Base-by-base conservation (phyloP, 2,329 filamentous ascomycete species). In the Nemania sp. region DNA sequence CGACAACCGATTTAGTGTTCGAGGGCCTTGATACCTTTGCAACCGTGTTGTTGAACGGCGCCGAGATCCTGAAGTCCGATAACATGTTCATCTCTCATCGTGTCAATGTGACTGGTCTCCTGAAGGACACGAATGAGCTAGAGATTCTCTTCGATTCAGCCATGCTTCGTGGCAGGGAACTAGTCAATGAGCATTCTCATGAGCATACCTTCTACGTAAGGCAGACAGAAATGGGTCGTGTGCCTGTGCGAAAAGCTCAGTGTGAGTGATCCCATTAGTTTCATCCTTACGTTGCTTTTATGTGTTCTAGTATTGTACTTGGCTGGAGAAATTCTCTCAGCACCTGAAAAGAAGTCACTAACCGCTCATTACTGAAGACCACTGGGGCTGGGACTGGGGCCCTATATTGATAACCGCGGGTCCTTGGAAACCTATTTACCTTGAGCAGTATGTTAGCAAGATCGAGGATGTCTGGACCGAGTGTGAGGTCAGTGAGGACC, bases 331-430 rank as follows among this genome's bases (percentile, higher is more conserved):
- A 25, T 50, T 25, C 12, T 18, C 17, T 6, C 15, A 13, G 12
- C 13, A 45, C 1, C 17, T 12, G 9, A 4, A 47, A 32, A 4
- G 29, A 11, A 32, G 1, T 53, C 15, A 25, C 49, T 54, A 34
- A 60, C 34, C 32, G 2, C 25, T 40, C 15, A 54, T 18, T 6
- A 21, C 2, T 37, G 3, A 32, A 63, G 63, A 65, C 25, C 50
- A 66, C 66, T 90, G 85, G 85, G 86, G 87, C 4, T 90, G 87
- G 87, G 87, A 90, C 68, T 89, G 87, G 87, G 87, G 87, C 0
- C 87, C 87, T 1, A 79, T 87, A 6, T 67, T 89, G 53, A 80
- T 86, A 72, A 87, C 85, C 0, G 82, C 80, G 9, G 87, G 87
- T 0, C 84, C 86, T 2, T 92, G 90, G 89, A 83, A 83, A 63